Evolutionary conservation across 257 asterid species (phyloP), one percentile per base, ranked within the genome.

Genomic region (Leonotis leonurus): DNA sequence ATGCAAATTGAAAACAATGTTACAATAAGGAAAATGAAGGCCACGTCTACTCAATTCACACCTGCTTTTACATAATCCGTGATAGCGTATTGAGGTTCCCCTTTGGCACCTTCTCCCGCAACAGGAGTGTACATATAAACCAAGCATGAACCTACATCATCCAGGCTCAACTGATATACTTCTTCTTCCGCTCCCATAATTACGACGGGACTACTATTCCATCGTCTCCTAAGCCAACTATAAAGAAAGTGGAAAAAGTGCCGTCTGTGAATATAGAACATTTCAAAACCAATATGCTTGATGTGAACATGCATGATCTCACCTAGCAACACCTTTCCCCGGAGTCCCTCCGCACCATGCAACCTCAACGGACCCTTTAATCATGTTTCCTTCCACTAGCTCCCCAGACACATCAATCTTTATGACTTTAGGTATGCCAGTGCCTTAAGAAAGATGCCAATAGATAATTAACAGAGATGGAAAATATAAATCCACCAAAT

Each of bases 331-430:
- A 64, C 96, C 94, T 82, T 82, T 93, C 55, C 88, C 99, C 3
- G 96, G 95, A 68, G 91, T 85, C 50, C 96, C 99, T 60, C 99
- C 96, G 62, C 99, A 93, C 99, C 99, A 93, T 64, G 97, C 96
- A 71, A 89, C 86, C 75, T 85, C 92, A 58, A 80, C 84, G 68
- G 67, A 69, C 65, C 99, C 99, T 71, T 76, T 79, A 55, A 87
- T 68, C 55, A 76, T 76, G 75, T 80, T 86, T 72, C 99, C 99
- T 67, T 93, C 96, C 56, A 93, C 83, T 62, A 93, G 81, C 51
- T 89, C 94, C 63, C 99, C 99, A 53, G 71, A 76, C 37, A 82
- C 84, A 50, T 87, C 90, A 67, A 82, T 87, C 82, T 83, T 93
- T 68, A 93, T 76, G 67, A 89, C 91, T 81, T 87, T 93, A 6